Base-by-base conservation (phyloP, 108 stramenopile genomes). In the Phaeodactylum tricornutum region DNA sequence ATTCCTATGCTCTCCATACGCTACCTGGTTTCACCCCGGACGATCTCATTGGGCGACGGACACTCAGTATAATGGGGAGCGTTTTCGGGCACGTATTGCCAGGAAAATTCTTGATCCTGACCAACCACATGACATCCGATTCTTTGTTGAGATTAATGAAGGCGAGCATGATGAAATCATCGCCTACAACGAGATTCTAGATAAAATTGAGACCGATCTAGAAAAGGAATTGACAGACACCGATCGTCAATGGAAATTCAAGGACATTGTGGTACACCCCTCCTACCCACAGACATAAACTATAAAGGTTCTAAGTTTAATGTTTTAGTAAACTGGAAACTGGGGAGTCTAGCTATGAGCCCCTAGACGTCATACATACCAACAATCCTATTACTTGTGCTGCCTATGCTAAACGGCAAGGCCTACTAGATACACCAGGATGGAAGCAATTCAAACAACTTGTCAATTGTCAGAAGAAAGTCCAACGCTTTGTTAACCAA, bases 381-480 rank as follows among this genome's bases (percentile, higher is more conserved):
- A 21, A 39, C 11, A 60, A 71, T 37, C 63, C 63, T 1, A 63
- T 64, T 3, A 53, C 63, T 2, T 54, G 56, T 20, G 69, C 63
- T 14, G 37, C 49, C 37, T 71, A 71, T 43, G 63, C 59, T n/a
- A 23, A 29, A 11, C 48, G 64, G 5, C 39, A 71, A 19, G 31
- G 34, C 11, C 32, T 71, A 15, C 41, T 71, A 2, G 57, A 71
- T 15, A 22, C 32, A 7, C 28, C 48, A 17, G 68, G 68, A 21
- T 69, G 68, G 68, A 63, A 53, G 15, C 26, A 15, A 16, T 29
- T 47, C 24, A 23, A 47, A 26, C 8, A 7, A 15, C 7, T 29
- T 29, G 46, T 26, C 5, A 47, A 29, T 9, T 7, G 46, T 9
- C 24, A 47, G 8, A 47, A 47, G 25, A 23, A 9, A 8, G 5